Evolutionary conservation across 495 filamentous ascomycete species (phyloP), one percentile per base, ranked within the genome.

Genomic region (Xylaria cubensis): DNA sequence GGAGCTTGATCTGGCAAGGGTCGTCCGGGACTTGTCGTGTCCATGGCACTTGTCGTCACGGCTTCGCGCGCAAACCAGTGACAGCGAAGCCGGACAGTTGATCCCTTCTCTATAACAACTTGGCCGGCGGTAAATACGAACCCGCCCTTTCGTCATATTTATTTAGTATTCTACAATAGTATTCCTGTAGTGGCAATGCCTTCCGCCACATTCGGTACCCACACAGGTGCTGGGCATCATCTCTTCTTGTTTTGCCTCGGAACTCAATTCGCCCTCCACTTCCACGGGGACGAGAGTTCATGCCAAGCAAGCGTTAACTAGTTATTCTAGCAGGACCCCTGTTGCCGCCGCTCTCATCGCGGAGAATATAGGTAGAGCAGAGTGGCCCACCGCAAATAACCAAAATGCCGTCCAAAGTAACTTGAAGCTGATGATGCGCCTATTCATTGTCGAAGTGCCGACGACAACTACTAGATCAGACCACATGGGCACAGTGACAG

Each of bases 151-250:
- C 65, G 64, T 67, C 65, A 67, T 67, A 26, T 36, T 42, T 67
- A 26, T 36, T 42, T 42, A 42, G 39, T 42, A 42, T 42, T 42
- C 65, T 24, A n/a, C n/a, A n/a, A n/a, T n/a, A 5, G 65, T 67
- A 56, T 67, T 67, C 65, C 50, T 21, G 36, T 67, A 50, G 65
- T 67, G 65, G 65, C 65, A 56, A 67, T 67, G 65, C 65, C 48
- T 36, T 13, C 65, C 65, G 36, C 65, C 63, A 65, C 48, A 67
- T 24, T 34, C 10, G n/a, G 39, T 42, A 42, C 34, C 65, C 65
- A 44, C 42, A 24, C 64, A 21, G 44, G 4, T 10, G 7, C 34
- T 29, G 61, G 24, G n/a, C 65, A 32, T 36, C 48, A 13, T 44
- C 65, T 39, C 26, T 29, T 29, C 64, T 67, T 53, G 61, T 64